Evolutionary conservation across 1,284 basidiomycete genomes (phyloP), one percentile per base, ranked within the genome.

Genomic region (Gymnopus androsaceus): DNA sequence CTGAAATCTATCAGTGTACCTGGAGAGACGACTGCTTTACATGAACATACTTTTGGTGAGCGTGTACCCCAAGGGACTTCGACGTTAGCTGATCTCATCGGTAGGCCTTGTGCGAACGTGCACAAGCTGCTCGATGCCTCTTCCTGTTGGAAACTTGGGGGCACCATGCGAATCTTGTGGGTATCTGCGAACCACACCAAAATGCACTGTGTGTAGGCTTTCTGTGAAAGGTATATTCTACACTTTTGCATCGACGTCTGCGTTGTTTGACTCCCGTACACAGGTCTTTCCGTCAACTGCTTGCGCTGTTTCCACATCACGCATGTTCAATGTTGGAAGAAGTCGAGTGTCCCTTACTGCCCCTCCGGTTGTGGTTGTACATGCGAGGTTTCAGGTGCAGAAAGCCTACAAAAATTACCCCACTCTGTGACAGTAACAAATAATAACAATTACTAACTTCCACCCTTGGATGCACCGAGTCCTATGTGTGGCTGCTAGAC

Each of bases 141-240:
- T 76, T 25, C 63, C 64, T 7, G 25, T 28, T n/a, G 61, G 67
- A 6, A 71, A 73, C 44, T 67, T 64, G 58, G 72, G 63, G 37
- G 23, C 48, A 59, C 61, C 67, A 28, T 92, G 88, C 67, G 64
- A 71, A 1, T 65, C 71, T 12, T 92, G 89, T 60, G 71, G 70
- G 23, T 68, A 67, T 7, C 69, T 74, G 30, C 73, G 75, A 49
- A 69, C 67, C 11, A 73, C 75, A 63, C 77, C 86, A 0, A 69
- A 72, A 1, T 94, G 91, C 66, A 81, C 87, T 0, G 79, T 92
- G 31, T 94, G 92, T 68, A 80, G 90, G 38, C 75, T 92, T 17
- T 88, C 90, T 3, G 84, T 92, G 56, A 89, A 84, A 80, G 90
- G 91, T 86, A 61, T 42, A 79, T 70, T 6, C 8, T 30, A 33